Conservation (phyloP, 768 basidiomycete species). For the Russula griseocarnosa region DNA sequence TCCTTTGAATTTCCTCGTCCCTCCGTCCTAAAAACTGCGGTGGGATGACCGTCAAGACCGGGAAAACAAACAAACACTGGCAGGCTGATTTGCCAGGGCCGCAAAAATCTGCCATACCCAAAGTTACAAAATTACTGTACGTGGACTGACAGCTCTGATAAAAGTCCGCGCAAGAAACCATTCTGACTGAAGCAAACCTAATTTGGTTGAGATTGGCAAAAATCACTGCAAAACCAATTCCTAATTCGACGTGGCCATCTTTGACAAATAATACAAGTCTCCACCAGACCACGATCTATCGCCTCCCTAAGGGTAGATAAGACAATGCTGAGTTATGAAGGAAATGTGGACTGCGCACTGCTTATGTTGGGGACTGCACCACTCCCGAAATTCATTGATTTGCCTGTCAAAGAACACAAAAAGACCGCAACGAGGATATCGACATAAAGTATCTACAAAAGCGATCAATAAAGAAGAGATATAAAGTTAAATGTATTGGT, state of each 20-base stretch:
- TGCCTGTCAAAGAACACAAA: constrained; percentile 1
- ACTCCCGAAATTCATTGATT: constrained; percentile 7
- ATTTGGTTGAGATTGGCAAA: neutral
- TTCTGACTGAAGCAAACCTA: neutral
- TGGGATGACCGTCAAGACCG: neutral
- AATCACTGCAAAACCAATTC: neutral
- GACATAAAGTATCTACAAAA: neutral
- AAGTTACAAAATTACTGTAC: neutral
- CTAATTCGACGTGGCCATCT: constrained; percentile 12
- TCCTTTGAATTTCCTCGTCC: neutral
- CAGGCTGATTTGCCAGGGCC: neutral
- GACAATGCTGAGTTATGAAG: neutral
- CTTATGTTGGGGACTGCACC: constrained; percentile 11
- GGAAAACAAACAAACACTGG: too few species aligned
- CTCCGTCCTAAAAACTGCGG: neutral
- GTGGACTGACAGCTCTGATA: neutral
- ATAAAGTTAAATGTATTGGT: neutral
- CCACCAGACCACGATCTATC: neutral
- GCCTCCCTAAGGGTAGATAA: neutral
- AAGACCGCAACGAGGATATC: neutral
- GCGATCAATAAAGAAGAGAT: neutral
- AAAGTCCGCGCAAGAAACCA: neutral
- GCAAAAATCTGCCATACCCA: neutral
- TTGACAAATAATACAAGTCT: constrained; percentile 3
- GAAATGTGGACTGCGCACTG: neutral